Percentiles rank a stretch among this genome's conserved stretches.
These are phyloP conservation scores for Pseudocercospora eumusae DNA, from an alignment of 2,329 filamentous ascomycete species.

Conservation along the genomic window DNA sequence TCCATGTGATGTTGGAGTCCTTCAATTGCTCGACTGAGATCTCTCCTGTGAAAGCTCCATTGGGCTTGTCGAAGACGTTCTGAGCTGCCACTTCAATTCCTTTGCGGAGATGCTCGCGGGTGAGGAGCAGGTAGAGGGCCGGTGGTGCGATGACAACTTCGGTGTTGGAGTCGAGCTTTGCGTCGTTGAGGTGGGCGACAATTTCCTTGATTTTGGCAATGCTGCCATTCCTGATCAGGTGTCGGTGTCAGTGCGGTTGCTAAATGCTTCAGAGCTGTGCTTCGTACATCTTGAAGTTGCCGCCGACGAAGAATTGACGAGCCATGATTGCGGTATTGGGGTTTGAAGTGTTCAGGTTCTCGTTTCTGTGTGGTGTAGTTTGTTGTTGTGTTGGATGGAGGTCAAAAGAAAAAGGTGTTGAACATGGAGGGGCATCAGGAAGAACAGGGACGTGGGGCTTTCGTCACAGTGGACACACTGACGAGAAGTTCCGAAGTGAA, in stretches of 20 bases:
- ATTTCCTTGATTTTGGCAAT: constrained; percentile 66
- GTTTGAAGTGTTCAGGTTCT: neutral
- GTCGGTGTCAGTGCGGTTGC: constrained; percentile 21
- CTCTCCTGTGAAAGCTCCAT: constrained; percentile 96
- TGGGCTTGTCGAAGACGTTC: constrained; percentile 88
- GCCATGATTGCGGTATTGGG: constrained; percentile 41
- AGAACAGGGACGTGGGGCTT: neutral
- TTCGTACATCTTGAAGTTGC: constrained; percentile 94
- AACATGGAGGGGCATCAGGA: neutral
- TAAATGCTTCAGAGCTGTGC: neutral
- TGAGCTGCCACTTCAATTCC: constrained; percentile 87
- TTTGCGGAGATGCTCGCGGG: constrained; percentile 73
- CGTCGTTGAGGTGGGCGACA: constrained; percentile 82
- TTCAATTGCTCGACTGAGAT: constrained; percentile 89
- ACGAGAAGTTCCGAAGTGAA: neutral
- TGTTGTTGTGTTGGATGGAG: neutral
- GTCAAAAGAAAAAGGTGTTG: neutral
- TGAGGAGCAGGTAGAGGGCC: constrained; percentile 82
- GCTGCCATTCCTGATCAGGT: constrained; percentile 80
- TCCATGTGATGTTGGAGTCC: constrained; percentile 86
- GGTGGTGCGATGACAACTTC: constrained; percentile 96
- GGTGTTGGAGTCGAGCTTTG: constrained; percentile 74
- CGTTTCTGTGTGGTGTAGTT: neutral
- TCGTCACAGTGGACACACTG: neutral
- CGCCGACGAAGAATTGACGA: constrained; percentile 48